Evolutionary conservation across 352 stramenopile genomes (phyloP).

Genomic region (Phytophthora parvispora): DNA sequence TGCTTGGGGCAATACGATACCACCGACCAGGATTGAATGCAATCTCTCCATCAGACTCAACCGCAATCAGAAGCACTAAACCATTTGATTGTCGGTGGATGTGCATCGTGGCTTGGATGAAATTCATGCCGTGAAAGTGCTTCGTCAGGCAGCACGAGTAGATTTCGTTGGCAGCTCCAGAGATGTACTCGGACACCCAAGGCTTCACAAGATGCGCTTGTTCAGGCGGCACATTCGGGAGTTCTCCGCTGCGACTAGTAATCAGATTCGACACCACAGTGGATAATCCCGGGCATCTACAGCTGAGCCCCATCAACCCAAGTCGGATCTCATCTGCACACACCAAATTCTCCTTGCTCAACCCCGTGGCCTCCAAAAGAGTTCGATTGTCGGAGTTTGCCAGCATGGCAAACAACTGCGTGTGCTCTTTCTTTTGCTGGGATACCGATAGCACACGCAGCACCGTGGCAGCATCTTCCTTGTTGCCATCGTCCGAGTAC

Average conservation of each 20-base stretch:
- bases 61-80: slow-evolving; percentile 78
- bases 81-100: slow-evolving; percentile 82
- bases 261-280: slow-evolving; percentile 90
- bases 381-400: slow-evolving; percentile 87
- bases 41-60: slow-evolving; percentile 75
- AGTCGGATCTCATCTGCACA: slow-evolving; percentile 86
- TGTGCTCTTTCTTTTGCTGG: slow-evolving; percentile 70
- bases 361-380: slow-evolving; percentile 77
- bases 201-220: slow-evolving; percentile 35
- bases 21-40: slow-evolving; percentile 80
- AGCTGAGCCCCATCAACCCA: slow-evolving; percentile 89
- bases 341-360: slow-evolving; percentile 79
- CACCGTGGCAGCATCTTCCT: slow-evolving; percentile 87
- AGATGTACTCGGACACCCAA: slow-evolving; percentile 85
- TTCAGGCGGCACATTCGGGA: slow-evolving; percentile 26
- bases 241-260: slow-evolving; percentile 69
- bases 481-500: slow-evolving; percentile 79
- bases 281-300: slow-evolving; percentile 81
- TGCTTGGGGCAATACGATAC: slow-evolving; percentile 59
- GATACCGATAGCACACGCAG: slow-evolving; percentile 82
- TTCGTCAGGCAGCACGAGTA: slow-evolving; percentile 71
- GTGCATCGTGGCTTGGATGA: slow-evolving; percentile 73
- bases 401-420: slow-evolving; percentile 86
- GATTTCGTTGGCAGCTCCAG: slow-evolving; percentile 84
- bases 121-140: slow-evolving; percentile 78